Evolutionary conservation across 2,329 filamentous ascomycete species (phyloP), one percentile per base, ranked within the genome.

Genomic region (Phaeomoniella chlamydospora): DNA sequence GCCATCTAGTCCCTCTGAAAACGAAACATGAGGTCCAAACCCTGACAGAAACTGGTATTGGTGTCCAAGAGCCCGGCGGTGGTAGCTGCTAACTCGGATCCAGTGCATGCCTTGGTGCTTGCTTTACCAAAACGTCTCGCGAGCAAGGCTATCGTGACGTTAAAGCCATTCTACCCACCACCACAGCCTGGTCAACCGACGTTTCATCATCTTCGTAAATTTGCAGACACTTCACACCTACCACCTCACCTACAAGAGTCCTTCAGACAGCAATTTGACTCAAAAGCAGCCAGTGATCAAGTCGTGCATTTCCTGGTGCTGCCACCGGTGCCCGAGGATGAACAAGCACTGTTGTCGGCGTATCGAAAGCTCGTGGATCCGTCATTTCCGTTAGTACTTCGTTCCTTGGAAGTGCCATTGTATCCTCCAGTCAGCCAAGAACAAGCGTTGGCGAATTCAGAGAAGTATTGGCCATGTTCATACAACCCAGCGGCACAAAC

Each of bases 401-500:
- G 45, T 32, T 44, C 50, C 4, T 53, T 52, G 6, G 45, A 42
- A n/a, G 53, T 65, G 31, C 59, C 61, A 1, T 47, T 59, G 9
- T 49, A 58, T 18, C 57, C 62, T 2, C 61, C 62, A 3, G 46
- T 59, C 32, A 59, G 50, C 18, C 31, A 43, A 2, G 39, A 44
- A n/a, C 59, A 64, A 48, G 58, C 62, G n/a, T 48, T 57, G 15
- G 44, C 47, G 37, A 64, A 61, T 61, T 52, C 55, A 5, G 50
- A 51, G 15, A 54, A 43, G 10, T 46, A 58, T 31, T 65, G 62
- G 62, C 61, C 61, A 1, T 55, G 59, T 18, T 48, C 51, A 9
- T 65, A 53, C 48, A 65, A 65, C 42, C 57, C 61, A 14, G 57
- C 62, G 4, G 55, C 60, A 5, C 57, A 60, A 5, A 50, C 58